Base-by-base conservation (phyloP, 345 rosid species). In the Eucalyptus brandiana region DNA sequence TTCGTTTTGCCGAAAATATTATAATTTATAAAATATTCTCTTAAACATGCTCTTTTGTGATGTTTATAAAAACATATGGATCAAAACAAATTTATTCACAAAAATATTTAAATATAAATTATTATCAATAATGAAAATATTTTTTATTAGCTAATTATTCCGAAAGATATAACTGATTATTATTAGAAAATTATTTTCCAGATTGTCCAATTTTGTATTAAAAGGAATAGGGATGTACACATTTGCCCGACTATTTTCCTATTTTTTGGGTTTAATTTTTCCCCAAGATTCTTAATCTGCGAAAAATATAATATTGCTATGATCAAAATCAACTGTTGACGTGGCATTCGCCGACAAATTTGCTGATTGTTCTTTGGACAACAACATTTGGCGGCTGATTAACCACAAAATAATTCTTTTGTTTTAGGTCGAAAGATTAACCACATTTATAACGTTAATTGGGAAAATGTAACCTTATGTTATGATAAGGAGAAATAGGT, bases 171-270 rank as follows among this genome's bases (percentile, higher is more conserved):
- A 53, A 53, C 5, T 53, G 2, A 8, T 21, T 53, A 53, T 53
- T 53, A 53, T 53, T 53, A 53, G 58, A 53, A 53, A 53, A 21
- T 53, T 53, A 0, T 53, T 53, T 53, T 53, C 26, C 11, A 21
- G 2, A 53, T 0, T 0, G 2, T 8, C 58, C 26, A 53, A 21
- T 53, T 53, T 21, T 0, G 26, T 53, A 21, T 53, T 53, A 21
- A 53, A 53, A 53, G 0, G 5, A 53, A 21, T 0, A 53, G 58
- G 12, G 42, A 40, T 9, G 42, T 40, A 21, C 83, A 40, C 9
- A 37, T 12, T 76, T 76, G 2, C 15, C 9, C 1, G 37, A 69
- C 2, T 19, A 69, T 69, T 37, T 76, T 76, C 16, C 28, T 19
- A 5, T 12, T 19, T 76, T 76, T 76, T 24, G 7, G 45, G 45